These are phyloP conservation scores for Colletotrichum paranaense DNA, from an alignment of 2,329 filamentous ascomycete genomes.

Conservation along the genomic window DNA sequence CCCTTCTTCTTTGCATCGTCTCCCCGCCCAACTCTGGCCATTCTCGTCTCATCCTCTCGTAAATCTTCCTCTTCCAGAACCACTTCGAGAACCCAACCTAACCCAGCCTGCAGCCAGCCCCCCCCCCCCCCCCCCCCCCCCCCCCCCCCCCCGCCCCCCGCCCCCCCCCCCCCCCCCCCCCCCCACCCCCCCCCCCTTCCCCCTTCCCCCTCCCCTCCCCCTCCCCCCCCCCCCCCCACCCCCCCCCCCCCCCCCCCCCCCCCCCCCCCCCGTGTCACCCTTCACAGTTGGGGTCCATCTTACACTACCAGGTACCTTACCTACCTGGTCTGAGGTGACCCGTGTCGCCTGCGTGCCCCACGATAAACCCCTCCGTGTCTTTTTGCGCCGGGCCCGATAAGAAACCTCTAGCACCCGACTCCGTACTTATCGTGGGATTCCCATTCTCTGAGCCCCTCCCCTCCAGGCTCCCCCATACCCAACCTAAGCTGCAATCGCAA, in stretches of 20 bases:
- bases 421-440: conserved; percentile 8
- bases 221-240: too few relatives aligned
- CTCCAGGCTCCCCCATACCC: neutral
- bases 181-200: too few relatives aligned
- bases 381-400: conserved; percentile 11
- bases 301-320: too few relatives aligned
- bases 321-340: neutral
- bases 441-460: neutral
- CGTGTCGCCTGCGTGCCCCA: conserved; percentile 18
- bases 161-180: too few relatives aligned
- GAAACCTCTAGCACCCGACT: conserved; percentile 2
- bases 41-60: neutral
- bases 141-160: too few relatives aligned
- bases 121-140: neutral
- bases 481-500: conserved; percentile 18
- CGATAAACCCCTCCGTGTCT: conserved; percentile 24
- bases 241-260: too few relatives aligned
- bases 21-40: neutral
- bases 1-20: neutral
- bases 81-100: neutral
- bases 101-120: neutral
- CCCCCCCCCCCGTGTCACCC: neutral
- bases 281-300: neutral
- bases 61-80: neutral
- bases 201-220: too few relatives aligned